Base-by-base conservation (phyloP, 2,329 filamentous ascomycete species). In the Bipolaris cookei region DNA sequence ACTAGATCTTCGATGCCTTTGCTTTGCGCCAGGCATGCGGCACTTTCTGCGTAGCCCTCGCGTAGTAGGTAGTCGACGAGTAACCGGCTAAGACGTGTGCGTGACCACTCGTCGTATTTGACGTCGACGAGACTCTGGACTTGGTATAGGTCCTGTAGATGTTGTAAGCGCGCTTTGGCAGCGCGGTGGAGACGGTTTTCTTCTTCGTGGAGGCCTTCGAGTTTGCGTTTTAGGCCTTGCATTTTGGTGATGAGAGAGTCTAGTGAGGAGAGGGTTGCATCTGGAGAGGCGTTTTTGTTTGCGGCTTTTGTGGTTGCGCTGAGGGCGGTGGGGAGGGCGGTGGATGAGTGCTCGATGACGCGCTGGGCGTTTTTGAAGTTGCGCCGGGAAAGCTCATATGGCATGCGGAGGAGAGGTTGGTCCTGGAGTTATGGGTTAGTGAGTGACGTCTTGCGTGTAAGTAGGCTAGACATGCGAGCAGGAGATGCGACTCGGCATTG, bases 21-120 rank as follows among this genome's bases (percentile, higher is more conserved):
- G 75, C 92, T 90, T 54, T 82, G 79, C 1, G 93, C 91, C 50
- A 99, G 80, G 58, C 88, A 85, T 46, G 82, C 83, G 2, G 95
- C 95, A 66, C 88, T 95, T 20, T 90, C 85, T 16, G 86, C 85
- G 72, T 94, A 97, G 3, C 94, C 94, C 59, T 89, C 88, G 7
- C 95, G 85, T 46, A 98, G 80, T 64, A 99, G 83, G 76, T 97
- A 96, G 73, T 99, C 95, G n/a, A 96, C 90, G 45, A 99, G 79
- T 56, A 98, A 79, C 16, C 95, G 83, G 76, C 97, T 90, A 42
- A 99, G 82, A 20, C 95, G 83, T 37, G 86, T 86, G 52, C 91
- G 86, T 59, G 90, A 91, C 95, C 95, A 99, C 55, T 86, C 82
- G 72, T 98, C 94, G 78, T 98, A 99, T 72, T 92, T 92, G 66